Conservation (phyloP, 139 green algal species). For the Picochlorum sp. region DNA sequence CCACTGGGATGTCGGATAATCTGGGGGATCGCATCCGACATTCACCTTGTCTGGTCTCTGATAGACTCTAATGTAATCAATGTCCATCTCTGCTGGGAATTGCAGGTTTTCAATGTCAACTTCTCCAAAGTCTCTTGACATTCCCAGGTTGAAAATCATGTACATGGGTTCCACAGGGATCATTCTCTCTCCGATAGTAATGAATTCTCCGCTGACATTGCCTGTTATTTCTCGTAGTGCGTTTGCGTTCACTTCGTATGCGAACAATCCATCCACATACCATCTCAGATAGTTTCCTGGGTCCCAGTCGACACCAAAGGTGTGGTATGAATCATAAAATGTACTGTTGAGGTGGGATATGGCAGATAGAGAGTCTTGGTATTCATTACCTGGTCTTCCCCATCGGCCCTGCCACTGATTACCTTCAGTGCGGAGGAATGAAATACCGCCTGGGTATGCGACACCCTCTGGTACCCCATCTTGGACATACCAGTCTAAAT, state of each 20-base stretch:
- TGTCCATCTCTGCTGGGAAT: slow-evolving; percentile 20
- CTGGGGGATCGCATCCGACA: slow-evolving; percentile 33
- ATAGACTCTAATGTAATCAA: slow-evolving; percentile 42
- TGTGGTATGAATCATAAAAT: slow-evolving; percentile 21
- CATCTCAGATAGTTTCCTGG: slow-evolving; percentile 32
- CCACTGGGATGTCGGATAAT: slow-evolving; percentile 32
- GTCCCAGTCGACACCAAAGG: slow-evolving; percentile 29
- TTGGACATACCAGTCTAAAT: slow-evolving; percentile 10
- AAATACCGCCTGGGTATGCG: slow-evolving; percentile 18
- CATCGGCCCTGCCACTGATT: slow-evolving; percentile 17
- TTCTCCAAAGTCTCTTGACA: slow-evolving; percentile 26
- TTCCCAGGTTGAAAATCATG: slow-evolving; percentile 48
- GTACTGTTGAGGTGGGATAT: slow-evolving; percentile 8
- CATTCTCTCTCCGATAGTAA: slow-evolving; percentile 17
- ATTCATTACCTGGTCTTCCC: slow-evolving; percentile 23
- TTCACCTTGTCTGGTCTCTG: slow-evolving; percentile 23
- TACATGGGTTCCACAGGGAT: slow-evolving; percentile 42
- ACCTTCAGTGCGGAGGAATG: slow-evolving; percentile 6
- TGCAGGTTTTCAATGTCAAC: slow-evolving; percentile 19
- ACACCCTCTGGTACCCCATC: slow-evolving; percentile 9
- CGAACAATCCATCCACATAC: slow-evolving; percentile 30
- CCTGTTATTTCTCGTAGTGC: slow-evolving; percentile 9
- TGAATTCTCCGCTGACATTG: neutral
- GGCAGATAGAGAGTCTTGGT: slow-evolving; percentile 27
- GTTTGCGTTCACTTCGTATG: slow-evolving; percentile 25